Conservation (phyloP, 169 alveolate genomes). For the Plasmodium knowlesi region DNA sequence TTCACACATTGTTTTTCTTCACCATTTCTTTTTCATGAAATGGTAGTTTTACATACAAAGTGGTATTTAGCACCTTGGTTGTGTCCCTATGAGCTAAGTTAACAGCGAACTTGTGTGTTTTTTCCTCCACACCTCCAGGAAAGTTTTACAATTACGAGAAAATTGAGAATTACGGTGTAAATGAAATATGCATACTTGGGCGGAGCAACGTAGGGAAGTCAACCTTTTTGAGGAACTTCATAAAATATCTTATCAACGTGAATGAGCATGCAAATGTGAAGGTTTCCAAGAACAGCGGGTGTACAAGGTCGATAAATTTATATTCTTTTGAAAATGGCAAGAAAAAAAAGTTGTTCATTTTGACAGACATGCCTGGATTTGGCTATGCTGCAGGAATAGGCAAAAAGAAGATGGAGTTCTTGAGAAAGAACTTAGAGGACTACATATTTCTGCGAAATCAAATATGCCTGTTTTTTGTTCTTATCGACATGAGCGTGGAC, state of each 20-base stretch:
- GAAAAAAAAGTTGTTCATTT: conserved; percentile 47
- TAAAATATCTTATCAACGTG: conserved; percentile 35
- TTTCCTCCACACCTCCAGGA: not conserved
- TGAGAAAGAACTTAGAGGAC: conserved; percentile 54
- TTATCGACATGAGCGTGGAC: conserved; percentile 73
- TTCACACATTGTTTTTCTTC: not conserved
- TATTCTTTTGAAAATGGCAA: conserved; percentile 67
- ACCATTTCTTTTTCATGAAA: not conserved
- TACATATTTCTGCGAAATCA: conserved; percentile 58
- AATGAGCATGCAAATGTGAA: conserved; percentile 28
- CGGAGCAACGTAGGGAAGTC: conserved; percentile 73
- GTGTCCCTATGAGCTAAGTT: not conserved
- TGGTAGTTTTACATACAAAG: not conserved
- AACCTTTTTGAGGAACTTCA: conserved; percentile 56
- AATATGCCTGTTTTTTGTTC: conserved; percentile 43
- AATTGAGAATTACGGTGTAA: conserved; percentile 61
- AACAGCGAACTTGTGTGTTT: not conserved
- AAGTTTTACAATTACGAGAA: conserved; percentile 35
- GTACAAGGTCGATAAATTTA: conserved; percentile 66
- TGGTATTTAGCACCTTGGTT: not conserved
- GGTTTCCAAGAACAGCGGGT: conserved; percentile 62
- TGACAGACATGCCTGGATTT: conserved; percentile 71
- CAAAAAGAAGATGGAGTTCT: conserved; percentile 39
- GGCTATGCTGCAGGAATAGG: conserved; percentile 73
- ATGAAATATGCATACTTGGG: conserved; percentile 69